Evolutionary conservation across 2,329 filamentous ascomycete genomes (phyloP).

Genomic region (Pseudocercospora musae): DNA sequence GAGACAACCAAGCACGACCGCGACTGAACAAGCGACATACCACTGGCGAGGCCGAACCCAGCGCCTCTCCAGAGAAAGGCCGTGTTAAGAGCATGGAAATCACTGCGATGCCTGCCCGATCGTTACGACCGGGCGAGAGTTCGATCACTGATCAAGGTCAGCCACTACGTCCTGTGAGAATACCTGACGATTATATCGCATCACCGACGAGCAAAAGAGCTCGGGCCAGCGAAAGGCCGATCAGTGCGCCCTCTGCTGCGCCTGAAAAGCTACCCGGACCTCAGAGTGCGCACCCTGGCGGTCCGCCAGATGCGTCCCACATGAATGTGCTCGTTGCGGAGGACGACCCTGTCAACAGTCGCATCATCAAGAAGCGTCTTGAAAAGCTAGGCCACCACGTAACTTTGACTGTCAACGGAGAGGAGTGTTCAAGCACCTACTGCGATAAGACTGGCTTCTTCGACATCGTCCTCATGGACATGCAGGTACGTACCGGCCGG

Average conservation of each 20-base stretch:
- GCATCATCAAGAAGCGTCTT: slow-evolving; percentile 73
- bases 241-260: neutral
- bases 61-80: slow-evolving; percentile 11
- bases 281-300: slow-evolving; percentile 8
- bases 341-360: slow-evolving; percentile 84
- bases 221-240: slow-evolving; percentile 4
- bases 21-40: slow-evolving; percentile 30
- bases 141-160: slow-evolving; percentile 40
- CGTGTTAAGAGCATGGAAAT: slow-evolving; percentile 26
- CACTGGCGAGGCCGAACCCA: slow-evolving; percentile 12
- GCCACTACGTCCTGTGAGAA: slow-evolving; percentile 45
- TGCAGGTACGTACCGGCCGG: slow-evolving; percentile 62
- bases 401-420: slow-evolving; percentile 72
- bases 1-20: slow-evolving; percentile 21
- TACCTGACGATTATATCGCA: slow-evolving; percentile 42
- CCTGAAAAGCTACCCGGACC: slow-evolving; percentile 5
- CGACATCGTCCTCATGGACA: slow-evolving; percentile 86
- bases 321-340: slow-evolving; percentile 75
- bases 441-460: slow-evolving; percentile 61
- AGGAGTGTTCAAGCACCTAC: slow-evolving; percentile 74
- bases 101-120: slow-evolving; percentile 36
- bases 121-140: slow-evolving; percentile 41
- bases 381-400: slow-evolving; percentile 73
- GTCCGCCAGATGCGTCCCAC: slow-evolving; percentile 36
- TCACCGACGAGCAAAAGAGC: slow-evolving; percentile 11